Evolutionary conservation across 768 basidiomycete genomes (phyloP).

Genomic region (Naematelia encephala): DNA sequence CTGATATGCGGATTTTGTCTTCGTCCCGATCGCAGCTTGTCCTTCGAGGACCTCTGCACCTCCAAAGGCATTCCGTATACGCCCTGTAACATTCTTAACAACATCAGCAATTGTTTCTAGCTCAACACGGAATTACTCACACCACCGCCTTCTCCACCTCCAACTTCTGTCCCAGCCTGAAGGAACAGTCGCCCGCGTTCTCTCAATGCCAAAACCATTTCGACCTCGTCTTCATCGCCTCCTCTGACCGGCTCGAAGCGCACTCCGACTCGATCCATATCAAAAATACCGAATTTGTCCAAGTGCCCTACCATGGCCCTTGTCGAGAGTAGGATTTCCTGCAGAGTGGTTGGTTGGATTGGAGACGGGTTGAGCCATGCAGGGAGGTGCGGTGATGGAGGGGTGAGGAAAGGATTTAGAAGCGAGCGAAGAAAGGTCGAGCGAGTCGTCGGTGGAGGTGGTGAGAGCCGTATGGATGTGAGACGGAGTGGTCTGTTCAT

Average conservation of each 20-base stretch:
- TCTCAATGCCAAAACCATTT: slow-evolving; percentile 53
- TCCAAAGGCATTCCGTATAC: slow-evolving; percentile 83
- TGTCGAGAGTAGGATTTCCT: slow-evolving; percentile 67
- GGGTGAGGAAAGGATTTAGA: slow-evolving; percentile 62
- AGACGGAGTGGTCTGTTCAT: slow-evolving; percentile 66
- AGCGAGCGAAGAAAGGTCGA: slow-evolving; percentile 75
- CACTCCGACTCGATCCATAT: slow-evolving; percentile 68
- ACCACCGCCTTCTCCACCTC: slow-evolving; percentile 89
- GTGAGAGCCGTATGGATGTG: slow-evolving; percentile 74
- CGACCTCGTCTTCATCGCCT: slow-evolving; percentile 46
- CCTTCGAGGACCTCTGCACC: slow-evolving; percentile 85
- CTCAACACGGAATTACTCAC: slow-evolving; percentile 55
- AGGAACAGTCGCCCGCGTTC: slow-evolving; percentile 74
- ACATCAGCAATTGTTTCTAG: neutral
- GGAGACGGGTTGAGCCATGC: slow-evolving; percentile 42
- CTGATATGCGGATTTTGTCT: slow-evolving; percentile 77
- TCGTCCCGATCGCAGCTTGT: slow-evolving; percentile 77
- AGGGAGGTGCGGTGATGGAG: slow-evolving; percentile 23
- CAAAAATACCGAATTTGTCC: slow-evolving; percentile 72
- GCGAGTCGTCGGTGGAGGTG: slow-evolving; percentile 65
- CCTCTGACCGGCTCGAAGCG: slow-evolving; percentile 58
- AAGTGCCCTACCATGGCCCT: slow-evolving; percentile 65
- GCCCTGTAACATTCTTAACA: slow-evolving; percentile 68
- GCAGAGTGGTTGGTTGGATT: slow-evolving; percentile 55
- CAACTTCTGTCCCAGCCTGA: slow-evolving; percentile 83